Base-by-base conservation (phyloP, 2,329 filamentous ascomycete genomes). In the Westerdykella aurantiaca region DNA sequence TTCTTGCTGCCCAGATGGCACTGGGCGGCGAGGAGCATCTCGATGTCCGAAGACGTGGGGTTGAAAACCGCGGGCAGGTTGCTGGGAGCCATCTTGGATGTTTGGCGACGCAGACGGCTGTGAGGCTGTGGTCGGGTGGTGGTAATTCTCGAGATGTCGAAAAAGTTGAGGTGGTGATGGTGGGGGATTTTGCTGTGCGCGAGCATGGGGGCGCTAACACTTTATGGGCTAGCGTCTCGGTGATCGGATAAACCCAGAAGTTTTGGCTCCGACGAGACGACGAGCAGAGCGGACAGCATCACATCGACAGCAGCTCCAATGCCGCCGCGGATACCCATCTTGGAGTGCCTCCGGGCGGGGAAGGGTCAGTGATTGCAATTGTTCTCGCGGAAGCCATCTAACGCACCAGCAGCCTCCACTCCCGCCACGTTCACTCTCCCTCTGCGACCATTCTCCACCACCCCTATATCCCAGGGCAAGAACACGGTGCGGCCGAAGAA, bases 1-100 rank as follows among this genome's bases (percentile, higher is more conserved):
- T 98, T 98, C 88, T 97, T 97, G 77, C 85, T 88, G 68, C 93
- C 93, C 66, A 97, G 83, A 78, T 98, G 94, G 77, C 80, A 83
- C 79, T 97, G 90, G 69, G 94, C 90, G 70, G 90, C 86, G 67
- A 98, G 86, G 71, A 98, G 88, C 87, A 90, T 93, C 87, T 98
- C 93, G 78, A 98, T 94, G 80, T 98, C 93, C 80, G 94, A 84
- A 71, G 84, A 85, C 69, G 93, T 97, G 70, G 93, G 88, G 81
- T 95, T 93, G 85, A 98, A 95, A 69, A 86, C 80, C 61, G 90
- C 79, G 72, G 93, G 93, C 61, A 96, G 86, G 79, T 96, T 95
- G 68, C 83, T 81, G 73, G 91, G 87, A 72, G 90, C 88, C 91
- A 96, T 96, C 72, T 83, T 93, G 83, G 53, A 57, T 61, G 57